phyloP scores from a whole-genome alignment of 164 flowering plant genomes.

The Vitis labrusca region DNA sequence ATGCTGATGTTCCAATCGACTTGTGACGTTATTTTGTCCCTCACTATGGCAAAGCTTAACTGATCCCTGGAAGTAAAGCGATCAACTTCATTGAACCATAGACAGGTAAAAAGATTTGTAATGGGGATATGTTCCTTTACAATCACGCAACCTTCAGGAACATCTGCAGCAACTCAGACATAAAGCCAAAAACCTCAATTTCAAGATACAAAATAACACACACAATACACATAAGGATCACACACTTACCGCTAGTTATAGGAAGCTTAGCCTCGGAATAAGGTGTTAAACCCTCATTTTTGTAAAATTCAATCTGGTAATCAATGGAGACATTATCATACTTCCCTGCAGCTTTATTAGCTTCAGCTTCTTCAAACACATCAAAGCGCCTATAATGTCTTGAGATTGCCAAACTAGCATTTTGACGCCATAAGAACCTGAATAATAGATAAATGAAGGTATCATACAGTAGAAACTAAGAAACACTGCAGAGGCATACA shows the following conservation, averaged over 20 bases:
- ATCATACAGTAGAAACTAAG: neutral
- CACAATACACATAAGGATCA: neutral
- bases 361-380: conserved; percentile 93
- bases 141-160: conserved; percentile 96
- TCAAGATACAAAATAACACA: conserved; percentile 4
- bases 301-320: conserved; percentile 78
- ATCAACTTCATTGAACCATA: conserved; percentile 99
- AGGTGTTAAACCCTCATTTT: conserved; percentile 80
- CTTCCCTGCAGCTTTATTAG: conserved; percentile 94
- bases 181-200: conserved; percentile 4
- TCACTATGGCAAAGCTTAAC: conserved; percentile 83
- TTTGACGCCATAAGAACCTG: conserved; percentile 92
- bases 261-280: conserved; percentile 87
- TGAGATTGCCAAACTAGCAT: conserved; percentile 90
- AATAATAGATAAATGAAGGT: conserved; percentile 3
- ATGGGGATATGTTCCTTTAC: conserved; percentile 85
- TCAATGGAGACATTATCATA: conserved; percentile 88
- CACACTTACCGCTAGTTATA: conserved; percentile 78
- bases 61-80: conserved; percentile 96
- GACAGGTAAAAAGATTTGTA: conserved; percentile 85
- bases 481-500: neutral
- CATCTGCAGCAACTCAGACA: conserved; percentile 56
- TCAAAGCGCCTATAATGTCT: conserved; percentile 93
- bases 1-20: conserved; percentile 71
- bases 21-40: conserved; percentile 72